A percentile compares a stretch with the other conserved stretches of the same genome.
phyloP scores from a whole-genome alignment of 768 basidiomycete species.

The Termitomyces titanicus region DNA sequence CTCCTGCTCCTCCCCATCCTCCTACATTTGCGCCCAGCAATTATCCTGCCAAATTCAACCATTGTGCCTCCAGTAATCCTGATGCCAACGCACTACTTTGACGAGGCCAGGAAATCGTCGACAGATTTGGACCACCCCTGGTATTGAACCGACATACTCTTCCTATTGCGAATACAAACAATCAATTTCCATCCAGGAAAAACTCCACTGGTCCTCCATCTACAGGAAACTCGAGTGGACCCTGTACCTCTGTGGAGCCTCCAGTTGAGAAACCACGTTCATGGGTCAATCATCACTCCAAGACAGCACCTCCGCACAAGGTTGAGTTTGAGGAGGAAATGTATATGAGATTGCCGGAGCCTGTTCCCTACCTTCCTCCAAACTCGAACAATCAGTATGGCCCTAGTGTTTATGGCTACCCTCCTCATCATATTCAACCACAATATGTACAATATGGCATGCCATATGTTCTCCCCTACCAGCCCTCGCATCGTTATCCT shows the following conservation, averaged over 20 bases:
- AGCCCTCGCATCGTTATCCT: neutral
- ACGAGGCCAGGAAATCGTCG: neutral
- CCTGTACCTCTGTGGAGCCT: too few relatives aligned
- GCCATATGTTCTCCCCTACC: neutral
- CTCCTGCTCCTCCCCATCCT: too few relatives aligned
- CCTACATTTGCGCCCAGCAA: too few relatives aligned
- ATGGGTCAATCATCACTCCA: neutral
- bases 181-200: neutral
- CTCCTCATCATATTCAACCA: too few relatives aligned
- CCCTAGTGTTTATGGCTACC: neutral
- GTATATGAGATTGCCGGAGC: neutral
- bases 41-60: neutral
- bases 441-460: too few relatives aligned
- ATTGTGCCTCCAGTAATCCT: neutral
- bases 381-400: neutral
- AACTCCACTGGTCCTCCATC: neutral
- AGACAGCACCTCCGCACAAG: neutral
- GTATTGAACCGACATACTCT: neutral
- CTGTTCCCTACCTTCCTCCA: neutral
- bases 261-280: neutral
- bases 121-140: too few relatives aligned
- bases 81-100: neutral
- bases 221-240: neutral
- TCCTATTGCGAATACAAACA: neutral
- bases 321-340: neutral